A percentile compares a stretch with the other conserved stretches of the same genome.
Conservation (phyloP, 73 alveolate genomes). For the Tetrahymena borealis region DNA sequence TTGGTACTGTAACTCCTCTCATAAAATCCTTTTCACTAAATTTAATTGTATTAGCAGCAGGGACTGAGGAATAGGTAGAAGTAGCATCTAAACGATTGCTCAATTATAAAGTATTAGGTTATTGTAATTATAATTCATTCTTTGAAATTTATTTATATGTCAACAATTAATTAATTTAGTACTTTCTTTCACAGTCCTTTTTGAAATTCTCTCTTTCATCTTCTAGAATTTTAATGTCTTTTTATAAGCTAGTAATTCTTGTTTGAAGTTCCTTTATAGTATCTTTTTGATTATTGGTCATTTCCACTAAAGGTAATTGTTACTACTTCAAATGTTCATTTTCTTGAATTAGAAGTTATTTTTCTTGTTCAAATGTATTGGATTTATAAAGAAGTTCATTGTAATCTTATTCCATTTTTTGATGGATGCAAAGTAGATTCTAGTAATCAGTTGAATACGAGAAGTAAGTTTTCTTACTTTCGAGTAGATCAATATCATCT, state of each 20-base stretch:
- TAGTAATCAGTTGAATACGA: neutral
- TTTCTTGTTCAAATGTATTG: neutral
- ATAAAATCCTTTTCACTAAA: neutral
- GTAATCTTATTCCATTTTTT: neutral
- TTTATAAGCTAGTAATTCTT: neutral
- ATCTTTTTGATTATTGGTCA: neutral
- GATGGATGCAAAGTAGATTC: neutral
- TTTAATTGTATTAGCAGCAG: neutral
- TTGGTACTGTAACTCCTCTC: neutral
- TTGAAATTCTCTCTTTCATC: neutral
- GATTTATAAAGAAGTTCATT: neutral
- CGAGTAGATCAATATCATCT: neutral
- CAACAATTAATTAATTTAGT: neutral
- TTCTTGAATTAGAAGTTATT: neutral
- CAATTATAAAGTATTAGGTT: too few species aligned
- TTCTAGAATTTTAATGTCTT: neutral
- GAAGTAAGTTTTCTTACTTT: neutral
- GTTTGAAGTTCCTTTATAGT: neutral
- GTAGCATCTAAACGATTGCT: neutral
- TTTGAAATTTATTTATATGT: neutral
- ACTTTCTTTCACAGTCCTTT: neutral
- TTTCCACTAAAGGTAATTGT: neutral
- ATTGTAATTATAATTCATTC: neutral
- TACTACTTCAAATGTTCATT: neutral
- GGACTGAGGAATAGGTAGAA: neutral